Conservation (phyloP, 2,329 filamentous ascomycete genomes). For the Fusarium marasasianum region DNA sequence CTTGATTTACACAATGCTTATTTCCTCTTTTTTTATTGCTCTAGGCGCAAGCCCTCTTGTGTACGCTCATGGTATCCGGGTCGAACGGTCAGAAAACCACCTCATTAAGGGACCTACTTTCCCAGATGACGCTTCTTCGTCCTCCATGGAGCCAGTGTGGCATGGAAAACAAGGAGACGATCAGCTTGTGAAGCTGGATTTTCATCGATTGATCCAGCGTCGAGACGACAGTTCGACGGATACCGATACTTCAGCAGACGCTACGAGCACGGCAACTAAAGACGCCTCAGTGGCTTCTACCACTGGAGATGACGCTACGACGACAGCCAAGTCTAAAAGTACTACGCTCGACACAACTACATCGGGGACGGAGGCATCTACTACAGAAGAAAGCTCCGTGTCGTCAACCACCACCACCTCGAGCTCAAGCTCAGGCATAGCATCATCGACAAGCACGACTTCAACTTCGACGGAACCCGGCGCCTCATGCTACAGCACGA, state of each 20-base stretch:
- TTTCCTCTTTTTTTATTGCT: not conserved
- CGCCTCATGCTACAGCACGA: not conserved
- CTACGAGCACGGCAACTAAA: not conserved
- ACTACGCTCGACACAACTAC: not conserved
- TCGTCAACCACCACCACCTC: not conserved
- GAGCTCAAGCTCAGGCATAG: not conserved
- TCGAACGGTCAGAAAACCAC: not conserved
- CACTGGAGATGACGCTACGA: not conserved
- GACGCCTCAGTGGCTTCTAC: not conserved
- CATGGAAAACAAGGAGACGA: not conserved
- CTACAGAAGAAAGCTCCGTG: not conserved
- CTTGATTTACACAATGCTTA: fast-evolving
- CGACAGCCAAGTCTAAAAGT: not conserved
- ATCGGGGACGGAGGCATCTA: not conserved
- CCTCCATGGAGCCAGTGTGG: fast-evolving
- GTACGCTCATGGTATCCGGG: not conserved
- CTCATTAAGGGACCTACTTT: not conserved
- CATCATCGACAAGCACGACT: not conserved
- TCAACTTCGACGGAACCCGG: not conserved
- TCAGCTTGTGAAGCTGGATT: not conserved
- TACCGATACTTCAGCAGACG: not conserved
- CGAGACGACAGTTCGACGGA: not conserved
- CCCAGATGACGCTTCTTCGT: not conserved
- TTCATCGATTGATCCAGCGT: not conserved
- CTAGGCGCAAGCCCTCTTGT: not conserved